Evolutionary conservation across 2,329 filamentous ascomycete species (phyloP), one percentile per base, ranked within the genome.

Genomic region (Cladosporium austrohemisphaericum): DNA sequence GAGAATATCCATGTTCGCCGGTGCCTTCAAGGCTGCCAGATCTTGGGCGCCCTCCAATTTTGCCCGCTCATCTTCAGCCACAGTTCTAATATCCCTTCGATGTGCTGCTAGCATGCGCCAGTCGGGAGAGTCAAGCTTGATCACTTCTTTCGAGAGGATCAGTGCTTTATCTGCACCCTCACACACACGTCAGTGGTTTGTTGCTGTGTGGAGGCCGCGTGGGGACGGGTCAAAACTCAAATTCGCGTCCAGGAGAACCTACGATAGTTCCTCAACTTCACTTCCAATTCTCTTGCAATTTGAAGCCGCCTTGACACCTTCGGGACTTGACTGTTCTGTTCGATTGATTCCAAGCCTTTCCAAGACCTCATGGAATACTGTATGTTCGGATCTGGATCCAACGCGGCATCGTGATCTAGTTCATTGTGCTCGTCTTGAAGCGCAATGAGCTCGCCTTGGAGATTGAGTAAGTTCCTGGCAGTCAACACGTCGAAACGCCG

Each of bases 401-500:
- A 25, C 20, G 37, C 37, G 5, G 25, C 10, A 19, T 43, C 18
- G 10, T 10, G 20, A 18, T 53, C 47, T 2, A 46, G 29, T 14
- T 8, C 31, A 29, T 49, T 14, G 19, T 49, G 40, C 26, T 47
- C 29, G 8, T 38, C 40, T 36, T 54, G 19, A 5, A 54, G 32
- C 11, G 33, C 35, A 3, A 44, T 11, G 6, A 52, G 41, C 19
- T 54, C 52, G 37, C 49, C 44, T 36, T 54, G 52, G 10, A 51
- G 18, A n/a, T 43, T 28, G 8, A 54, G 6, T 16, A 54, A 26
- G 13, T 38, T 46, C 20, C 50, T 29, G 3, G 35, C 52, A 14
- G 50, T 52, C 18, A 54, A 41, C 11, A n/a, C 6, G 19, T 35
- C 25, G 35, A 54, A 54, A 23, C 51, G 52, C 6, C 50, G 45